phyloP scores from a whole-genome alignment of 2,329 filamentous ascomycete genomes.

The Cadophora sp. region DNA sequence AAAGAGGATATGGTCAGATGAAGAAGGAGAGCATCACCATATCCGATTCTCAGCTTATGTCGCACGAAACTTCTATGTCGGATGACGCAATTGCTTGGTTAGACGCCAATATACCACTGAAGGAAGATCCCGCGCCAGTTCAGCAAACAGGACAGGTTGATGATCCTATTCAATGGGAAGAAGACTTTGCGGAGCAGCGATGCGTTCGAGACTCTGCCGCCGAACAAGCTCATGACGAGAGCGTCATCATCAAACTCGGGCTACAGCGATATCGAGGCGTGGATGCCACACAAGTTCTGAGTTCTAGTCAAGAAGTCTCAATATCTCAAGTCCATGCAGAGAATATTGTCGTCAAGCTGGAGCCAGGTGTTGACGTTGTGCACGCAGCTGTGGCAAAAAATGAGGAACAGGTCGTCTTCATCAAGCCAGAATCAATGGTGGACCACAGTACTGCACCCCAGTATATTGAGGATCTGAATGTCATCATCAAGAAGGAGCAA shows the following conservation, averaged over 20 bases:
- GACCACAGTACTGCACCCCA: background rate
- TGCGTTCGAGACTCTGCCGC: background rate
- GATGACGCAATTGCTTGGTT: slow-evolving; percentile 1
- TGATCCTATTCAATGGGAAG: background rate
- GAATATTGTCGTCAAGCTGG: background rate
- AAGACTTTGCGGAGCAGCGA: too few relatives aligned
- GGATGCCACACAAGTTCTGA: background rate
- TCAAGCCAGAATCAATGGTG: background rate
- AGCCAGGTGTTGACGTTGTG: background rate
- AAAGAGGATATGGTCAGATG: background rate
- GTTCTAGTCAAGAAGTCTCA: too few relatives aligned
- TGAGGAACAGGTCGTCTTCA: too few relatives aligned
- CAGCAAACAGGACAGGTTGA: background rate
- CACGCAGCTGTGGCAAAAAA: background rate
- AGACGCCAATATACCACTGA: background rate
- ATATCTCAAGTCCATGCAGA: too few relatives aligned
- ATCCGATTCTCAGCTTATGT: background rate
- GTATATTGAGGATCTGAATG: background rate
- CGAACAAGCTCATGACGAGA: background rate
- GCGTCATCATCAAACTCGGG: background rate
- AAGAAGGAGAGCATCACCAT: background rate
- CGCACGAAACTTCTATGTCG: background rate
- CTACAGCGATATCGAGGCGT: background rate
- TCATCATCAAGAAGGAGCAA: background rate
- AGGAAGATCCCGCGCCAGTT: background rate